phyloP scores from a whole-genome alignment of 2,329 filamentous ascomycete species.

The Geosmithia putterillii region DNA sequence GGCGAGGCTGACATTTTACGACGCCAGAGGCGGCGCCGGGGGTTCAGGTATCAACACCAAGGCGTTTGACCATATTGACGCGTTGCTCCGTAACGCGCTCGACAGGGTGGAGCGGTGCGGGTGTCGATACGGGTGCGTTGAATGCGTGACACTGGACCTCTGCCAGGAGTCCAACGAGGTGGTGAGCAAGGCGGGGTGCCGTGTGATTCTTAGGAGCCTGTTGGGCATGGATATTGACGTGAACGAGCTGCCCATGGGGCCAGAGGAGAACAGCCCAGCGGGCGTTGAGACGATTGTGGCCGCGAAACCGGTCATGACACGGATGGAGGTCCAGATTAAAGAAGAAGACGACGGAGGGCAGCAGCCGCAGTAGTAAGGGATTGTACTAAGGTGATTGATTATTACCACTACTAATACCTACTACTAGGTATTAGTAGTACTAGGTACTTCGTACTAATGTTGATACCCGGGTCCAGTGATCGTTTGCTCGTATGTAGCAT shows the following conservation, averaged over 20 bases:
- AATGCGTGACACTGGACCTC: constrained; percentile 76
- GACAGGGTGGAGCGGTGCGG: constrained; percentile 63
- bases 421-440: too few relatives aligned
- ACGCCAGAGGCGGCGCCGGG: constrained; percentile 75
- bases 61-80: constrained; percentile 84
- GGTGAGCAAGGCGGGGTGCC: constrained; percentile 83
- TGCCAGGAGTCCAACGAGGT: constrained; percentile 84
- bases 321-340: constrained; percentile 1
- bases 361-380: too few relatives aligned
- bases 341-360: not conserved
- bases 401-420: too few relatives aligned
- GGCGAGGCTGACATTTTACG: constrained; percentile 84
- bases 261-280: constrained; percentile 54
- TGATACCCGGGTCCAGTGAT: too few relatives aligned
- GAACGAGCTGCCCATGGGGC: constrained; percentile 75
- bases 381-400: too few relatives aligned
- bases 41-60: constrained; percentile 84
- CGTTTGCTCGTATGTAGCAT: too few relatives aligned
- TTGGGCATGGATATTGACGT: constrained; percentile 69
- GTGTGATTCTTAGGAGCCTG: constrained; percentile 67
- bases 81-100: constrained; percentile 64
- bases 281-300: constrained; percentile 75
- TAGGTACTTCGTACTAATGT: too few relatives aligned
- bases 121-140: constrained; percentile 72
- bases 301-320: constrained; percentile 50